Evolutionary conservation across 73 alveolate genomes (phyloP).

Genomic region (Uronychia binucleata): DNA sequence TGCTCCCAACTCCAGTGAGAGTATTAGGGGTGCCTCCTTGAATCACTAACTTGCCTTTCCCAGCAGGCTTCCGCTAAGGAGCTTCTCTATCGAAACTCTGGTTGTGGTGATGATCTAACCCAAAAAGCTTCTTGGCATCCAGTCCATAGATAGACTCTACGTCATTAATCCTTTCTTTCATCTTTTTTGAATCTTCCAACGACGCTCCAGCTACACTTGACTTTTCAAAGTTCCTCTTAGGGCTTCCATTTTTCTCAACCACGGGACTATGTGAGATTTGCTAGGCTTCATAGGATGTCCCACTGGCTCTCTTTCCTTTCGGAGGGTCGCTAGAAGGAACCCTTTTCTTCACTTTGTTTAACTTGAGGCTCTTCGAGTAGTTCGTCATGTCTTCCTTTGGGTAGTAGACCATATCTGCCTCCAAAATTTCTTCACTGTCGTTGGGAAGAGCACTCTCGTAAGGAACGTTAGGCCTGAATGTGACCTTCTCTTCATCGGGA

Average conservation of each 20-base stretch:
- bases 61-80: background rate
- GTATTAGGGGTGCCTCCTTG: background rate
- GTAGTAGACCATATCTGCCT: background rate
- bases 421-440: background rate
- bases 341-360: background rate
- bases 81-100: too few relatives aligned
- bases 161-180: background rate
- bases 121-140: background rate
- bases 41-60: background rate
- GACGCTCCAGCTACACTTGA: background rate
- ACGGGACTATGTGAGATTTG: background rate
- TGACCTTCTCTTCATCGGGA: background rate
- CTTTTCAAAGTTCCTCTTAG: background rate
- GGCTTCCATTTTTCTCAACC: background rate
- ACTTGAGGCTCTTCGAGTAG: background rate
- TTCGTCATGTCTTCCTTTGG: background rate
- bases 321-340: background rate
- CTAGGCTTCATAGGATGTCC: too few relatives aligned
- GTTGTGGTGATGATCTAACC: too few relatives aligned
- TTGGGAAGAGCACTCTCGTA: background rate
- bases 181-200: background rate
- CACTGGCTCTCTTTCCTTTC: background rate
- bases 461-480: background rate
- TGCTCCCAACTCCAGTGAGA: too few relatives aligned
- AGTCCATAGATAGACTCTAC: background rate